A percentile compares a stretch with the other conserved stretches of the same genome.
Evolutionary conservation across 83 land plant species (phyloP).

Genomic region (Picea abies): DNA sequence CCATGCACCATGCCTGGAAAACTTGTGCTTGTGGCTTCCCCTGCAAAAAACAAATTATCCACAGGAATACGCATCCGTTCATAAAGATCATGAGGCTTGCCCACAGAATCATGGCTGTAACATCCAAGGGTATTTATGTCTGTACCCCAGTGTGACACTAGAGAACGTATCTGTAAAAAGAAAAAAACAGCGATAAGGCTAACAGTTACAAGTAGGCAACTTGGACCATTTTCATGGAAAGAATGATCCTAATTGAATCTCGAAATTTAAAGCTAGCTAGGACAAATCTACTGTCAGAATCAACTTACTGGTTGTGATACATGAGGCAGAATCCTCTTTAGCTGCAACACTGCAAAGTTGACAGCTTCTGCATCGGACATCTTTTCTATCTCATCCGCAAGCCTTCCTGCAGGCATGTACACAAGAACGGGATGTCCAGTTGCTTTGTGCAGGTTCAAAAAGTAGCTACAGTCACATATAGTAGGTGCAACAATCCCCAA

Average conservation of each 20-base stretch:
- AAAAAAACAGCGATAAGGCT: slow-evolving; percentile 7
- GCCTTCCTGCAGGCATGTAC: slow-evolving; percentile 81
- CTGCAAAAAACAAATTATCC: slow-evolving; percentile 88
- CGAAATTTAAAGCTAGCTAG: too few relatives aligned
- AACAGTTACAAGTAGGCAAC: too few relatives aligned
- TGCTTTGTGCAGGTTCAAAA: slow-evolving; percentile 91
- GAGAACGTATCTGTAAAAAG: slow-evolving; percentile 60
- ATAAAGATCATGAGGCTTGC: slow-evolving; percentile 73
- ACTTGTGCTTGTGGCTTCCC: slow-evolving; percentile 75
- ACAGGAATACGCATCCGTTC: slow-evolving; percentile 74
- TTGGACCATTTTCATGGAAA: too few relatives aligned
- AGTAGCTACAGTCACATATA: slow-evolving; percentile 86
- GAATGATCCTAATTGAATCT: too few relatives aligned
- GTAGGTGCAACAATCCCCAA: slow-evolving; percentile 81
- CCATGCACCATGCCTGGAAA: slow-evolving; percentile 93
- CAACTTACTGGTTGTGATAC: slow-evolving; percentile 21
- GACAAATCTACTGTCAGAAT: too few relatives aligned
- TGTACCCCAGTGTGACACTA: slow-evolving; percentile 89
- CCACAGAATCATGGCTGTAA: slow-evolving; percentile 77
- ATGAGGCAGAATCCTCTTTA: slow-evolving; percentile 15
- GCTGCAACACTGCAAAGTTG: slow-evolving; percentile 21
- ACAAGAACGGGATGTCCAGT: slow-evolving; percentile 91
- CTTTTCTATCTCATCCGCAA: slow-evolving; percentile 25
- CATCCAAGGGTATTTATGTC: slow-evolving; percentile 77
- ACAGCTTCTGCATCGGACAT: slow-evolving; percentile 18